These are phyloP conservation scores for Eremothecium coryli DNA, from an alignment of 1,139 yeast genomes.

Conservation along the genomic window DNA sequence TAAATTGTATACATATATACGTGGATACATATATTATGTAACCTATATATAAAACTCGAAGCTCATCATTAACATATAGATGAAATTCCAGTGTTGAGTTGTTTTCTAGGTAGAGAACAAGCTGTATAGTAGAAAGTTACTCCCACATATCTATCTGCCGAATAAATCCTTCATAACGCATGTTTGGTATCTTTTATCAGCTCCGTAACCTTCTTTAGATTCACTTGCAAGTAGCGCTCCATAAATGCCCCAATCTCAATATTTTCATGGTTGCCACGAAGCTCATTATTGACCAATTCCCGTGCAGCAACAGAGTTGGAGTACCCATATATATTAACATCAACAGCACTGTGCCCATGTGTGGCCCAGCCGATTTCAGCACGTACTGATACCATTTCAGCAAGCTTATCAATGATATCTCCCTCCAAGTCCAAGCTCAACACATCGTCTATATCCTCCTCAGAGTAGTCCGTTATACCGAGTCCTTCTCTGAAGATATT, in stretches of 20 bases:
- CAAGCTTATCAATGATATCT: slow-evolving; percentile 36
- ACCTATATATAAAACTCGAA: no score
- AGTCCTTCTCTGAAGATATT: slow-evolving; percentile 48
- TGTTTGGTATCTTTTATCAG: slow-evolving; percentile 36
- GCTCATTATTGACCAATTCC: slow-evolving; percentile 36
- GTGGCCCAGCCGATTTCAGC: slow-evolving; percentile 85
- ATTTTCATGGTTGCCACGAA: slow-evolving; percentile 77
- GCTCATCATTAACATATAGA: no score
- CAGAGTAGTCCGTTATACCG: slow-evolving; percentile 49
- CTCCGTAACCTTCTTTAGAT: slow-evolving; percentile 44
- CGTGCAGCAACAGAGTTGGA: slow-evolving; percentile 43
- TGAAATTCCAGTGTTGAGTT: no score
- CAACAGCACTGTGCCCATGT: slow-evolving; percentile 85
- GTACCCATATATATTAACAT: slow-evolving; percentile 72
- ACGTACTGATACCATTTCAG: slow-evolving; percentile 55
- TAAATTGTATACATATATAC: no score
- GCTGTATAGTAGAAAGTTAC: no score
- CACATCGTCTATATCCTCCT: slow-evolving; percentile 38
- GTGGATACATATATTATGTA: no score
- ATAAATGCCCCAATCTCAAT: slow-evolving; percentile 70
- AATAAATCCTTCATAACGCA: no score
- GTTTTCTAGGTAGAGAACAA: no score
- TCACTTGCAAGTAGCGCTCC: slow-evolving; percentile 48
- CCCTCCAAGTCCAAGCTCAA: slow-evolving; percentile 19
- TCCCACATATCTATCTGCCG: no score